Evolutionary conservation across 257 asterid genomes (phyloP).

Genomic region (Scutellaria barbata): DNA sequence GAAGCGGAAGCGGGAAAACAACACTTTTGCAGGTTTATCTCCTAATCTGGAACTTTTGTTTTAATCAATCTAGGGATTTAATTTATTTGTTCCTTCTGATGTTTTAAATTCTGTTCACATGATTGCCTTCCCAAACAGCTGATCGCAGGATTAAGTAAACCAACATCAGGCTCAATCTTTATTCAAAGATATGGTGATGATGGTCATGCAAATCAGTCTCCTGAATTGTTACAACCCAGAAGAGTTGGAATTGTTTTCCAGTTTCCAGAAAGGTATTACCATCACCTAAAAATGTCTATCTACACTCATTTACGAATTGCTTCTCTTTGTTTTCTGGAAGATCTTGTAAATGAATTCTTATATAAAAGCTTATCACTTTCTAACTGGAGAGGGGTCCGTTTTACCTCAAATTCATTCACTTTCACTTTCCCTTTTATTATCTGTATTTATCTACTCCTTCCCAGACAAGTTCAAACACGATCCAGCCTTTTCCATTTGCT

Average conservation of each 20-base stretch:
- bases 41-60: conserved; percentile 21
- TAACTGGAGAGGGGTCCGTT: conserved; percentile 16
- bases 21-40: conserved; percentile 83
- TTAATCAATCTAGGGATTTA: neutral
- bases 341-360: conserved; percentile 8
- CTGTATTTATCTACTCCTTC: conserved; percentile 16
- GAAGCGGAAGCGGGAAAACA: conserved; percentile 97
- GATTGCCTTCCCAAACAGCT: conserved; percentile 54
- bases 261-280: conserved; percentile 90
- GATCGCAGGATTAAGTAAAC: conserved; percentile 88
- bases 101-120: conserved; percentile 30
- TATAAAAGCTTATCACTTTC: neutral
- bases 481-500: conserved; percentile 14
- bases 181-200: conserved; percentile 64
- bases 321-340: conserved; percentile 23
- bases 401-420: conserved; percentile 11
- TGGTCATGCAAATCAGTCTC: conserved; percentile 60
- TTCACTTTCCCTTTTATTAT: conserved; percentile 23
- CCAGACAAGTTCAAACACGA: conserved; percentile 18
- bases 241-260: conserved; percentile 97
- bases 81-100: conserved; percentile 13
- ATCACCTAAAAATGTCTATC: conserved; percentile 25
- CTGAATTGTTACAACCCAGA: conserved; percentile 60
- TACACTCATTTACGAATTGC: conserved; percentile 2
- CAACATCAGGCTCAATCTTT: conserved; percentile 81